phyloP scores from a whole-genome alignment of 208 protist species.

The Acanthamoeba castellanii region DNA sequence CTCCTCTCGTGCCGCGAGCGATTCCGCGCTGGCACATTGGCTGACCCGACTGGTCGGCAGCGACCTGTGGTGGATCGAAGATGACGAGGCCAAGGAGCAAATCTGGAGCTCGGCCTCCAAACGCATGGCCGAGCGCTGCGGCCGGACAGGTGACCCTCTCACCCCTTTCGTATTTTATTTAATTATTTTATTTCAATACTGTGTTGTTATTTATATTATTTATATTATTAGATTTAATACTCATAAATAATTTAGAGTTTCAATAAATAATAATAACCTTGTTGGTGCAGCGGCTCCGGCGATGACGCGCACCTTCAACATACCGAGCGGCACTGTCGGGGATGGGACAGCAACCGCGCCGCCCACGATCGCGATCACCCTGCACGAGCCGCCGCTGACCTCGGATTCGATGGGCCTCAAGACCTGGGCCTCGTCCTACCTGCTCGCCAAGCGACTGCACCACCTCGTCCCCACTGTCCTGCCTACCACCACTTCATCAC shows the following conservation, averaged over 20 bases:
- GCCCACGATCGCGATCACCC: background rate
- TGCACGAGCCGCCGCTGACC: background rate
- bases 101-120: slow-evolving; percentile 4
- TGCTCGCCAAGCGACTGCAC: background rate
- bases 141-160: background rate
- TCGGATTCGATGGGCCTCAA: background rate
- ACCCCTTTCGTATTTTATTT: background rate
- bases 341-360: too few relatives aligned
- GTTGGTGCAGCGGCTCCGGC: background rate
- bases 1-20: background rate
- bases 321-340: background rate
- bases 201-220: background rate
- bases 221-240: background rate
- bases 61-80: slow-evolving; percentile 4
- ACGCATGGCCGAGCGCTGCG: background rate
- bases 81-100: background rate
- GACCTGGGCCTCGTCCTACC: slow-evolving; percentile 19
- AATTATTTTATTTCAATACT: background rate
- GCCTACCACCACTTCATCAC: background rate
- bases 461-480: background rate
- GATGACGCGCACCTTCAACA: background rate
- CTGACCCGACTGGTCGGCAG: background rate
- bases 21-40: slow-evolving; percentile 5
- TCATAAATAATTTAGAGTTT: too few relatives aligned
- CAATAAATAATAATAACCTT: too few relatives aligned